Percentiles rank a stretch among this genome's conserved stretches.
Evolutionary conservation across 805 yeast genomes (phyloP).

Genomic region (Hanseniaspora thailandica): DNA sequence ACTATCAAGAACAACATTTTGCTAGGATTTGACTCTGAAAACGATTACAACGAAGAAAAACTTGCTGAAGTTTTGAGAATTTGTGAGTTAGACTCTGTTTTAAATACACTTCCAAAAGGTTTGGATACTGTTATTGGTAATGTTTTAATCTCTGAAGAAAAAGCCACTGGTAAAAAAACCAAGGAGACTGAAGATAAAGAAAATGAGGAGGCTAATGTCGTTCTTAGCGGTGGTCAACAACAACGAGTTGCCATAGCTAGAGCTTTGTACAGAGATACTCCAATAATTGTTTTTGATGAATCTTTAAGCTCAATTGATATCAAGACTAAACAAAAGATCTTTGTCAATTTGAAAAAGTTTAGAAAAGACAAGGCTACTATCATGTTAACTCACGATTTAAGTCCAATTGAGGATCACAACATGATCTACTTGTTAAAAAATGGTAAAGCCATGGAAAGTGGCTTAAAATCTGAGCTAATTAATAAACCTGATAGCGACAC

Average conservation of each 20-base stretch:
- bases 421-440: slow-evolving; percentile 45
- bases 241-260: slow-evolving; percentile 80
- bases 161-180: background rate
- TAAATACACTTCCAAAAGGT: slow-evolving; percentile 43
- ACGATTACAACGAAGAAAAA: slow-evolving; percentile 19
- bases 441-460: slow-evolving; percentile 44
- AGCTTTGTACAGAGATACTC: slow-evolving; percentile 61
- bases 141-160: background rate
- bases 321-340: slow-evolving; percentile 34
- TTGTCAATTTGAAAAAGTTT: slow-evolving; percentile 45
- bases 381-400: slow-evolving; percentile 65
- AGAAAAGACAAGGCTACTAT: slow-evolving; percentile 65
- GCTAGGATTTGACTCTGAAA: slow-evolving; percentile 33
- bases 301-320: slow-evolving; percentile 71
- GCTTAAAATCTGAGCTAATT: slow-evolving; percentile 30
- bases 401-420: slow-evolving; percentile 47
- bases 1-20: slow-evolving; percentile 52
- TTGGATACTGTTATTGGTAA: slow-evolving; percentile 40
- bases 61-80: slow-evolving; percentile 39
- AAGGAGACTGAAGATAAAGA: background rate
- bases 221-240: slow-evolving; percentile 81
- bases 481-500: background rate
- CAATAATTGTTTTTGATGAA: slow-evolving; percentile 75
- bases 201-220: slow-evolving; percentile 24
- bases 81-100: slow-evolving; percentile 41